A percentile compares a stretch with the other conserved stretches of the same genome.
phyloP scores from a whole-genome alignment of 768 basidiomycete species.

The Trametes gibbosa region DNA sequence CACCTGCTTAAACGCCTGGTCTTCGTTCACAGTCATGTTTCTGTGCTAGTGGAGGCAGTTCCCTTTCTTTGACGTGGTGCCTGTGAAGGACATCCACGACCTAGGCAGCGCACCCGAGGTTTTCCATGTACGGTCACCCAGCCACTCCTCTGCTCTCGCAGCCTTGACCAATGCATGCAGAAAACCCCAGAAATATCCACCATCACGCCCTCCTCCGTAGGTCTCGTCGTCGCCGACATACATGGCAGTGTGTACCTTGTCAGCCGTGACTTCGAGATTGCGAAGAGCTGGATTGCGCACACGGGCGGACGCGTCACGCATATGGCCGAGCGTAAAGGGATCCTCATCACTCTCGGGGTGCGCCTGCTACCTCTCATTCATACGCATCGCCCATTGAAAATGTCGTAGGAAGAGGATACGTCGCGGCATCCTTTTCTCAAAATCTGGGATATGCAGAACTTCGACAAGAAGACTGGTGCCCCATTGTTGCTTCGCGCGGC shows the following conservation, averaged over 20 bases:
- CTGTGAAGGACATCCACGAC: conserved; percentile 79
- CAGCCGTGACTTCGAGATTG: conserved; percentile 68
- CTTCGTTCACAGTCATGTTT: neutral
- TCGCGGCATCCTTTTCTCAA: conserved; percentile 71
- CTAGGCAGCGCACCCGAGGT: conserved; percentile 71
- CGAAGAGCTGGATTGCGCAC: conserved; percentile 78
- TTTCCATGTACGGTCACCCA: conserved; percentile 55
- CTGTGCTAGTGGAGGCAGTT: conserved; percentile 58
- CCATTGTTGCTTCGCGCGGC: conserved; percentile 70
- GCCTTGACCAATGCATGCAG: conserved; percentile 31
- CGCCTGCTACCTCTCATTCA: conserved; percentile 22
- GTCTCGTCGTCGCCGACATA: conserved; percentile 78
- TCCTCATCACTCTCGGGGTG: conserved; percentile 89
- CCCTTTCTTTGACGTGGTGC: conserved; percentile 79
- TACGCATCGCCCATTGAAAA: neutral
- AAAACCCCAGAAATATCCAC: conserved; percentile 73
- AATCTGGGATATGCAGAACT: conserved; percentile 82
- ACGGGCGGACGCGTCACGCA: conserved; percentile 79
- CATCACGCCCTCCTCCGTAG: conserved; percentile 57
- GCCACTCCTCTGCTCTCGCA: neutral
- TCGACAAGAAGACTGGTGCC: conserved; percentile 59
- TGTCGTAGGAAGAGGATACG: conserved; percentile 67
- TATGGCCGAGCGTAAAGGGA: conserved; percentile 76
- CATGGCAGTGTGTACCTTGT: conserved; percentile 81
- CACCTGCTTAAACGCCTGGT: neutral